Base-by-base conservation (phyloP, 2,329 filamentous ascomycete genomes). In the Escovopsis sp. region DNA sequence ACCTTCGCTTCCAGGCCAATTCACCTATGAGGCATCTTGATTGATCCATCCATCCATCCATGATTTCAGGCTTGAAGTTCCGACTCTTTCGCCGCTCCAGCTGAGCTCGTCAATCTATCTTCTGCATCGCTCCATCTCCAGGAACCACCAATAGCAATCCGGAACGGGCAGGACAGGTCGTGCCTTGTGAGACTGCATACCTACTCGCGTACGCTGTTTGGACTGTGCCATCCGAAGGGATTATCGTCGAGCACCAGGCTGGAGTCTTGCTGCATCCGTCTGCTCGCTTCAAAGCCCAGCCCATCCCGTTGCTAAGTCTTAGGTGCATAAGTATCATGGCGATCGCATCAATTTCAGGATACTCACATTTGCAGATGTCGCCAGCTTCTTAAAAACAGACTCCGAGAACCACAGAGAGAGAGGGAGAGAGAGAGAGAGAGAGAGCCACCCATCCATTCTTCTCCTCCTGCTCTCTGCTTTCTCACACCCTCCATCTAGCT, bases 251-350 rank as follows among this genome's bases (percentile, higher is more conserved):
- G 23, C 23, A 23, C 23, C 23, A 23, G 23, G 23, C 23, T 23
- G 23, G 23, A 23, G 23, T 3, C 23, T 23, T 23, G 23, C 23
- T 23, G 23, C 12, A 18, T 37, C 35, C 12, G n/a, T 37, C 23
- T 37, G 35, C 23, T 37, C 15, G 40, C 36, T 45, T 34, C 39
- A 45, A 38, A 34, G 19, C 23, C 33, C 38, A 15, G 36, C 33
- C 39, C 39, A 32, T 32, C 49, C 47, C 54, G 49, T 51, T 55
- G 48, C 49, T 56, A 56, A 57, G 46, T 48, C 45, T 54, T 49
- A 62, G 59, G 59, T 62, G 58, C 59, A 60, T 59, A 59, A 51
- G 59, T 60, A 60, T 61, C 57, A 61, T 45, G 49, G 59, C 53
- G 52, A 53, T 51, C 34, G 49, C 51, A 45, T 50, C 45, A 47